Conservation (phyloP, 176 grass and related monocot genomes). For the Paspalum vaginatum region DNA sequence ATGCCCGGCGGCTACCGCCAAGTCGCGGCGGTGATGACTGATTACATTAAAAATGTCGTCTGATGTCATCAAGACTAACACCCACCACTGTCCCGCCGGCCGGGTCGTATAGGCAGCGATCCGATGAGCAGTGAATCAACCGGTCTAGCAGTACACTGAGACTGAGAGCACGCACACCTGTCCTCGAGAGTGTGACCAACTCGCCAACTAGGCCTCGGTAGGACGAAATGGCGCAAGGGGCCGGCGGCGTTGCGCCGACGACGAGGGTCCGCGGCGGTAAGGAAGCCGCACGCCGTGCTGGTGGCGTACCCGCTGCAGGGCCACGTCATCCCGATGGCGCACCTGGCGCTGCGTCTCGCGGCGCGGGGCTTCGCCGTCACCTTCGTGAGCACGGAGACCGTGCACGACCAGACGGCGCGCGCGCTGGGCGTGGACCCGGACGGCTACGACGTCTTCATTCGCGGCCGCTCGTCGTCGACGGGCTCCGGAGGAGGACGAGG, state of each 20-base stretch:
- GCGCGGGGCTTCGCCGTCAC: conserved; percentile 57
- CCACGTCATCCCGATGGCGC: conserved; percentile 65
- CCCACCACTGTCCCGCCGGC: too few relatives aligned
- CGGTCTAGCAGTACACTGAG: too few relatives aligned
- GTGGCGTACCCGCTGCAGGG: conserved; percentile 64
- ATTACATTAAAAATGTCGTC: too few relatives aligned
- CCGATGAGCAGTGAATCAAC: too few relatives aligned
- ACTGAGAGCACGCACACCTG: too few relatives aligned
- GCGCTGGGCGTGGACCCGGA: neutral
- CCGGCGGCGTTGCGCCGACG: neutral
- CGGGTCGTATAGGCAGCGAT: too few relatives aligned
- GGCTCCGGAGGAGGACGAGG: neutral
- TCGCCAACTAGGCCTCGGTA: neutral
- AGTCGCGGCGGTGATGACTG: too few relatives aligned
- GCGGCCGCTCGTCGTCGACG: neutral
- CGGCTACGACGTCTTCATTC: conserved; percentile 49
- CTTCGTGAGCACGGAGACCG: conserved; percentile 66
- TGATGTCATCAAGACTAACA: too few relatives aligned
- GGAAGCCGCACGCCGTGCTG: conserved; percentile 61
- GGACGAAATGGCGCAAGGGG: neutral
- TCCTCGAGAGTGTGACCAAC: too few relatives aligned
- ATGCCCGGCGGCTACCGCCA: too few relatives aligned
- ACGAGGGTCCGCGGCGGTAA: neutral
- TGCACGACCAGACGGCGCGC: conserved; percentile 52
- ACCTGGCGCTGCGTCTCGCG: conserved; percentile 54